Evolutionary conservation across 2,329 filamentous ascomycete genomes (phyloP), one percentile per base, ranked within the genome.

Genomic region (Lachnellula cervina): DNA sequence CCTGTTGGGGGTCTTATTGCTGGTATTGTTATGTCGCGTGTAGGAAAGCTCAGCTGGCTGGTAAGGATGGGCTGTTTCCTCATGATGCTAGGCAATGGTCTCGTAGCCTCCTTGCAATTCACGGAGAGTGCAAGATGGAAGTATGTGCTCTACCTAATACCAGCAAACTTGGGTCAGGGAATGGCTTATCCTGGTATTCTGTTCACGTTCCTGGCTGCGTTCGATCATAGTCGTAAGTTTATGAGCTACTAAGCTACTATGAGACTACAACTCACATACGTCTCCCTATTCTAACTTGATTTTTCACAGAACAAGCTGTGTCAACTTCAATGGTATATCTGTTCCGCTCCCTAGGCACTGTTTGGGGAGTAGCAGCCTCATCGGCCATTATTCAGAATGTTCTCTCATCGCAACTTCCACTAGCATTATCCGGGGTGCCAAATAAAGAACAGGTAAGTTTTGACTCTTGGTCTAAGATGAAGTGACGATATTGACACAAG

Each of bases 371-470:
- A 1, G 82, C 83, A 0, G 73, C 82, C 37, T 81, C 81, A 0
- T 83, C 82, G 8, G 77, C 82, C 6, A 82, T 87, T 45, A 74
- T 84, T 35, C 83, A 87, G 69, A 86, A 81, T 55, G 80, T 79
- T 54, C 74, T 87, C 60, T 80, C 75, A 62, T 70, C 76, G 62
- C 74, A 76, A 58, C 73, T 87, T 25, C 77, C 79, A 5, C 70
- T 72, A 58, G 81, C 76, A 61, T 71, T 86, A 68, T 74, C 71
- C 64, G 77, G 76, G 66, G 71, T 84, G 66, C 74, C 79, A 58
- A 74, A 84, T 61, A 84, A 82, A 58, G 54, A 54, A 19, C 60
- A 60, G 55, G 61, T 59, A 51, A 44, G 50, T 35, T 58, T 40
- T 55, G 51, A n/a, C n/a, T 28, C 43, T 17, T 50, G 14, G 63